Base-by-base conservation (phyloP, 495 filamentous ascomycete species). In the Daldinia caldariorum region DNA sequence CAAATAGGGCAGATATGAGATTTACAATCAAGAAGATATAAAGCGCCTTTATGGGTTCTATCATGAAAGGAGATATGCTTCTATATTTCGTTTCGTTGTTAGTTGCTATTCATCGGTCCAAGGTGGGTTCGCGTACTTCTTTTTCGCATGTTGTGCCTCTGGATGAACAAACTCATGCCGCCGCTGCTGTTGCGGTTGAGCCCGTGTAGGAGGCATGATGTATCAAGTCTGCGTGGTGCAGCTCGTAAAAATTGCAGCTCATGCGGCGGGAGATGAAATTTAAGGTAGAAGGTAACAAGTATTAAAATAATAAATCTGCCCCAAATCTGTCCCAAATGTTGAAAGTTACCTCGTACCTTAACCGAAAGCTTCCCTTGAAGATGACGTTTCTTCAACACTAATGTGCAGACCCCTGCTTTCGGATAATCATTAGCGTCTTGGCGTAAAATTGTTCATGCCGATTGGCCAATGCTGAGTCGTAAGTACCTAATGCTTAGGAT, bases 11-110 rank as follows among this genome's bases (percentile, higher is more conserved):
- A 22, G 94, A 90, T 32, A 94, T 71, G 20, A 88, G 60, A 74
- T 95, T 92, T 57, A 89, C 87, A 49, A 82, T 78, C 37, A 96
- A 81, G 66, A 94, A 94, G 61, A 92, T 74, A 71, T 92, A 93
- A 77, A 97, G 92, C 1, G 90, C 88, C 39, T 86, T 82, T 66
- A 93, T 90, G 45, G 91, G 87, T 58, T 90, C 84, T 56, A 94
- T 84, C 66, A 85, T 85, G 77, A 90, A 92, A 32, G 84, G 82
- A 32, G 87, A 82, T 6, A 85, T 81, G 49, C 84, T 78, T 68
- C 82, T 82, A 20, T 26, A 37, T 20, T 54, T 58, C 18, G 3
- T 20, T 54, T 58, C 14, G 1, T 51, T 18, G 65, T 72, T 69
- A 72, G 70, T 43, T 50, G 13, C 10, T n/a, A 7, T 20, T 29